A percentile compares a stretch with the other conserved stretches of the same genome.
Evolutionary conservation across 2,329 filamentous ascomycete species (phyloP).

Genomic region (Sodiomyces alkalinus): DNA sequence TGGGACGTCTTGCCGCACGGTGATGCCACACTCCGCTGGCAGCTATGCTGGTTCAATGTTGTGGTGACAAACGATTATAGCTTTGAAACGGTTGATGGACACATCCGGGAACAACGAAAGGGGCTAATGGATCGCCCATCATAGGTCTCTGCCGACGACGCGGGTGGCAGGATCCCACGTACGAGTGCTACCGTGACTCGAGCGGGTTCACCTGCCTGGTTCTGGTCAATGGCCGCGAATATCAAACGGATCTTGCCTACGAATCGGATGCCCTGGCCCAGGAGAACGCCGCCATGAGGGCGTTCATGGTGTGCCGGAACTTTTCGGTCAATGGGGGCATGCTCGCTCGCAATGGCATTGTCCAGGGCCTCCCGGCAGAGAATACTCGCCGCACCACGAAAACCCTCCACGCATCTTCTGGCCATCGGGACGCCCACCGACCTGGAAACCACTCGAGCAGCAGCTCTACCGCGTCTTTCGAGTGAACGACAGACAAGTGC

Average conservation of each 20-base stretch:
- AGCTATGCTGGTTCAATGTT: no score
- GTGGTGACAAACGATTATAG: no score
- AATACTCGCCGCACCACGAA: constrained; percentile 32
- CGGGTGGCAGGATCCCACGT: constrained; percentile 82
- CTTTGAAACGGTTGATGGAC: no score
- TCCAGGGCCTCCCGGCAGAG: constrained; percentile 47
- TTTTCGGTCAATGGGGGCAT: constrained; percentile 96
- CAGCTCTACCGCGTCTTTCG: constrained; percentile 45
- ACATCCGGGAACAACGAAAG: no score
- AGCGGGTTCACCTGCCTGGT: constrained; percentile 80
- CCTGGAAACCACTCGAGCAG: constrained; percentile 46
- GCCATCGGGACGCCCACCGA: constrained; percentile 29
- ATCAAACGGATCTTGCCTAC: constrained; percentile 79
- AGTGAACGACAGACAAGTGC: constrained; percentile 20
- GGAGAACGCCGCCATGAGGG: constrained; percentile 88
- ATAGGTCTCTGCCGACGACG: constrained; percentile 87
- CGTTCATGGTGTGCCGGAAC: constrained; percentile 95
- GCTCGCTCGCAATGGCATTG: constrained; percentile 54
- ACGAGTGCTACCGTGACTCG: constrained; percentile 62
- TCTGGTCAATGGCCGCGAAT: constrained; percentile 90
- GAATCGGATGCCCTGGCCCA: constrained; percentile 70
- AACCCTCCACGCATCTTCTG: constrained; percentile 32
- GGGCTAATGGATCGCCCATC: constrained; percentile 18
- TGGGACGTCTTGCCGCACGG: no score
- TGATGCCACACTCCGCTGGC: no score